These are phyloP conservation scores for Pichia sporocuriosa DNA, from an alignment of 805 yeast genomes.

Conservation along the genomic window DNA sequence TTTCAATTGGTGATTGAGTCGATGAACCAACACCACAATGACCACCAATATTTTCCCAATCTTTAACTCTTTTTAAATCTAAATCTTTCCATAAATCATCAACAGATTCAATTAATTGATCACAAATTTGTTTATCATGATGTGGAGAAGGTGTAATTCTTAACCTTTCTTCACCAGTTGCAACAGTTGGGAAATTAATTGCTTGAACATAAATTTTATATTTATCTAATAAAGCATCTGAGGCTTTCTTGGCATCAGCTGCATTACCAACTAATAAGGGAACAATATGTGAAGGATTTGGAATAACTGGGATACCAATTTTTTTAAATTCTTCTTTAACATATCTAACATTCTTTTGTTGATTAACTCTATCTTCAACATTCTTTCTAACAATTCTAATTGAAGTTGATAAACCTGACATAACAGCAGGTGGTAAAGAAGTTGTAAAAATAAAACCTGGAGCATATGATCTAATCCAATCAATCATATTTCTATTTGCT, in stretches of 20 bases:
- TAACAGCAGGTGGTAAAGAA: slow-evolving; percentile 91
- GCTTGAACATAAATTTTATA: slow-evolving; percentile 95
- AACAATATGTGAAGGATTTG: slow-evolving; percentile 95
- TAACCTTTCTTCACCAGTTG: slow-evolving; percentile 91
- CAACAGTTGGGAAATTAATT: slow-evolving; percentile 96
- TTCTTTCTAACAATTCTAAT: slow-evolving; percentile 77
- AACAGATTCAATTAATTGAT: slow-evolving; percentile 68
- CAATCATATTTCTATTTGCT: slow-evolving; percentile 73
- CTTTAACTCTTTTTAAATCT: slow-evolving; percentile 63
- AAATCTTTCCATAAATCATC: slow-evolving; percentile 75
- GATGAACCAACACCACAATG: slow-evolving; percentile 77
- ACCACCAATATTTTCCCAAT: slow-evolving; percentile 82
- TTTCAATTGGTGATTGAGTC: slow-evolving; percentile 39
- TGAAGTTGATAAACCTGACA: slow-evolving; percentile 92
- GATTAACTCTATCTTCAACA: slow-evolving; percentile 69
- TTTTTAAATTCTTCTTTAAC: slow-evolving; percentile 65
- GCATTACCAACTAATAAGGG: slow-evolving; percentile 96
- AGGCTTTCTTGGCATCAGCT: slow-evolving; percentile 81
- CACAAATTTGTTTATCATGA: slow-evolving; percentile 70
- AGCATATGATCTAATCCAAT: slow-evolving; percentile 93
- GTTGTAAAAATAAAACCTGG: slow-evolving; percentile 98
- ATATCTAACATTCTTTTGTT: slow-evolving; percentile 79
- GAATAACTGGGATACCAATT: slow-evolving; percentile 88
- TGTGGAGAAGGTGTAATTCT: slow-evolving; percentile 99
- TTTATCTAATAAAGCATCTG: slow-evolving; percentile 78